These are phyloP conservation scores for Thecaphora thlaspeos DNA, from an alignment of 1,284 basidiomycete species.

Conservation along the genomic window DNA sequence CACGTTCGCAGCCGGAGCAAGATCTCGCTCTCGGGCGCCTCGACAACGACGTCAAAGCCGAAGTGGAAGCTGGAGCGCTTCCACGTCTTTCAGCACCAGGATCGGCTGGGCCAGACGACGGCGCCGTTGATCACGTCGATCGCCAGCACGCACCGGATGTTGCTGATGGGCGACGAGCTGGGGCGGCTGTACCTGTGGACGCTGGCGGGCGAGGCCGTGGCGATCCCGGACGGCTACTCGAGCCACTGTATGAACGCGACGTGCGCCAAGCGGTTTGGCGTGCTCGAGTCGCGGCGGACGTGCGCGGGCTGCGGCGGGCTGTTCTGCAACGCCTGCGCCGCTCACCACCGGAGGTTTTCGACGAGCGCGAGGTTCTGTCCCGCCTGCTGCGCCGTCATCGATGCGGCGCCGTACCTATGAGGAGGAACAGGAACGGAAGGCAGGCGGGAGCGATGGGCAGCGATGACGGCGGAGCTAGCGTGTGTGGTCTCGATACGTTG, in stretches of 20 bases:
- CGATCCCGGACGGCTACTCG: slow-evolving; percentile 29
- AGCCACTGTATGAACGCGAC: slow-evolving; percentile 29
- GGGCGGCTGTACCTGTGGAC: slow-evolving; percentile 51
- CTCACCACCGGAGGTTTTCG: slow-evolving; percentile 12
- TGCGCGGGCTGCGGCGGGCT: slow-evolving; percentile 46
- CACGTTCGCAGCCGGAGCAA: too few species aligned
- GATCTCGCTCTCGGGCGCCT: too few species aligned
- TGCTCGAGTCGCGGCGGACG: slow-evolving; percentile 35
- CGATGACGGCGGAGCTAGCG: too few species aligned
- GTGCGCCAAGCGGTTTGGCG: slow-evolving; percentile 40
- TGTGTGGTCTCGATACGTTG: too few species aligned
- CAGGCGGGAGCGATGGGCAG: too few species aligned
- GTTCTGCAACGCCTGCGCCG: slow-evolving; percentile 41
- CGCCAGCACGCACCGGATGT: slow-evolving; percentile 12
- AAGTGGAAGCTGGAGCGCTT: slow-evolving; percentile 31
- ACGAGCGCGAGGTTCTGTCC: slow-evolving; percentile 24
- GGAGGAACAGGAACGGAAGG: too few species aligned
- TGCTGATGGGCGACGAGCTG: slow-evolving; percentile 46
- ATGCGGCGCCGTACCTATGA: slow-evolving; percentile 18
- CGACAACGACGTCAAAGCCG: not conserved
- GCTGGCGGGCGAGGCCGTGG: slow-evolving; percentile 45
- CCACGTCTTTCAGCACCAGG: slow-evolving; percentile 42
- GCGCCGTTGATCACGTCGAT: slow-evolving; percentile 28
- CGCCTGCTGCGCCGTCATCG: slow-evolving; percentile 15
- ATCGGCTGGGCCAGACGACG: slow-evolving; percentile 11